These are phyloP conservation scores for Pyrus betulifolia DNA, from an alignment of 306 rosid species.

Conservation along the genomic window DNA sequence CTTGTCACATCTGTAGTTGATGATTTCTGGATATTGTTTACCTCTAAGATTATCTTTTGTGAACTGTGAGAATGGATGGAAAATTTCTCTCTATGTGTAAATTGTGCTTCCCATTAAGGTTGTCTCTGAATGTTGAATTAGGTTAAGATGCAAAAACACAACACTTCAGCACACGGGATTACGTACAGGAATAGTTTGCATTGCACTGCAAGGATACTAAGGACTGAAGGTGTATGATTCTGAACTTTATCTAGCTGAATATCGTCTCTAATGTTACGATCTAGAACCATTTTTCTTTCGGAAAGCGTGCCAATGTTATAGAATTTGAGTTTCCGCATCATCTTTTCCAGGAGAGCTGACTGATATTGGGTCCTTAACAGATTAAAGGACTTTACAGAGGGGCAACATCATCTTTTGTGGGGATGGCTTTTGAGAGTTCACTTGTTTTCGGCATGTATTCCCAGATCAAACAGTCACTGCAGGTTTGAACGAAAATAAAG, in stretches of 20 bases:
- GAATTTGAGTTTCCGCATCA: not conserved
- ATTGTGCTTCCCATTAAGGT: not conserved
- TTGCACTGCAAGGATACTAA: slow-evolving; percentile 77
- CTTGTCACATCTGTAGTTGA: not conserved
- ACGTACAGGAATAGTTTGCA: slow-evolving; percentile 64
- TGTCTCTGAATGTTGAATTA: not conserved
- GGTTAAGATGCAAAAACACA: slow-evolving; percentile 94
- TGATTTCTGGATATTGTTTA: slow-evolving; percentile 4
- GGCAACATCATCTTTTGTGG: slow-evolving; percentile 84
- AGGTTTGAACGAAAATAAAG: slow-evolving; percentile 49
- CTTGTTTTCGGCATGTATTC: slow-evolving; percentile 86
- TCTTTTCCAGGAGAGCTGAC: slow-evolving; percentile 11
- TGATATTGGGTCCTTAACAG: slow-evolving; percentile 40
- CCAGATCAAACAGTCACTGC: slow-evolving; percentile 64
- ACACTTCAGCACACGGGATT: slow-evolving; percentile 57
- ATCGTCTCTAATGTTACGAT: not conserved
- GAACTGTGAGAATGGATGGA: not conserved
- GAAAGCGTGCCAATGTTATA: not conserved
- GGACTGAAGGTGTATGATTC: slow-evolving; percentile 82
- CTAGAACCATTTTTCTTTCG: not conserved
- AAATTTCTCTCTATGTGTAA: not conserved
- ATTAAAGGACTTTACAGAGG: slow-evolving; percentile 90
- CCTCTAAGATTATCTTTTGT: not conserved
- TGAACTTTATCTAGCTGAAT: slow-evolving; percentile 15
- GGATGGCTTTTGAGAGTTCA: slow-evolving; percentile 89